phyloP scores from a whole-genome alignment of 345 rosid species.

The Eucalyptus pauciflora region DNA sequence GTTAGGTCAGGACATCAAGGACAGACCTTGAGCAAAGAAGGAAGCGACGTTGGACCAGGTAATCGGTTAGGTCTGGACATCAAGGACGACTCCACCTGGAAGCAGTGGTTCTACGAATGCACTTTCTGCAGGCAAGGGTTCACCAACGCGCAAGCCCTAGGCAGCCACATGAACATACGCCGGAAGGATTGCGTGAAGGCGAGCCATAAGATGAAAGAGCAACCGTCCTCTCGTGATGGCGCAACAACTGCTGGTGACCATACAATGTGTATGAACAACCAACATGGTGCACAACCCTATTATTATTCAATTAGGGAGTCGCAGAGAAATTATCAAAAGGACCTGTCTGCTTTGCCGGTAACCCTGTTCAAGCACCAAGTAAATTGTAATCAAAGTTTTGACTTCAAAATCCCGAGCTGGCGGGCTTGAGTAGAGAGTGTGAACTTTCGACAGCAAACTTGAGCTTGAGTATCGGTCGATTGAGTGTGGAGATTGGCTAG shows the following conservation, averaged over 20 bases:
- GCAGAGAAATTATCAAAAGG: not conserved
- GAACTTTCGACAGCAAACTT: slow-evolving; percentile 36
- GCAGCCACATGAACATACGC: slow-evolving; percentile 86
- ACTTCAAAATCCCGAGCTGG: not conserved
- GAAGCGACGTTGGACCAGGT: not conserved
- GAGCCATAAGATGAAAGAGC: not conserved
- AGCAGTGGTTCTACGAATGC: slow-evolving; percentile 43
- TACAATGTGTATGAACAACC: not conserved
- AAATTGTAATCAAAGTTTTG: not conserved
- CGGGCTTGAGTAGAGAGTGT: slow-evolving; percentile 11
- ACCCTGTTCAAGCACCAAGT: not conserved
- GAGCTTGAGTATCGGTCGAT: slow-evolving; percentile 37
- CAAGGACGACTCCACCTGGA: not conserved
- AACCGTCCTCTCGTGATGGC: not conserved
- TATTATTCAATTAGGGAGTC: slow-evolving; percentile 6
- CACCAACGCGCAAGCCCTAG: slow-evolving; percentile 88
- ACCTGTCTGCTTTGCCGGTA: not conserved
- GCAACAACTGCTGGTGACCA: not conserved
- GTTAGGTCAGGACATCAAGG: not conserved
- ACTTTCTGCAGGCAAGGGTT: slow-evolving; percentile 76
- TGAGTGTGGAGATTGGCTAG: slow-evolving; percentile 4
- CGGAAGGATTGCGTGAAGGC: slow-evolving; percentile 42
- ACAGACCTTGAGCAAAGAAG: not conserved
- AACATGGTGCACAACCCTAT: not conserved
- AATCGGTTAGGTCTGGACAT: not conserved